These are phyloP conservation scores for Moringa oleifera DNA, from an alignment of 345 rosid species.

Conservation along the genomic window DNA sequence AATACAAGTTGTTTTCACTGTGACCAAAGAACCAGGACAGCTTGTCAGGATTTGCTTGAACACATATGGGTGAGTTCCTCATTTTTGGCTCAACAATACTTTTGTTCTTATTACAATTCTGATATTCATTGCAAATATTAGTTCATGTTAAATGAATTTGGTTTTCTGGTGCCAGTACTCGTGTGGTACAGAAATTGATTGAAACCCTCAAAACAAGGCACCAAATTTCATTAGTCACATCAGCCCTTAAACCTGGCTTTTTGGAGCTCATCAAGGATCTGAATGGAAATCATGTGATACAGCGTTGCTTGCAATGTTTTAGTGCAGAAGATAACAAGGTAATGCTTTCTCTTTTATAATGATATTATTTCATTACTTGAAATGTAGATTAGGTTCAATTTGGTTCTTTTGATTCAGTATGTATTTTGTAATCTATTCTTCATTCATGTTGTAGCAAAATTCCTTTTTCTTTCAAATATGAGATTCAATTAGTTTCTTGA, in stretches of 20 bases:
- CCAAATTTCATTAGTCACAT: constrained; percentile 41
- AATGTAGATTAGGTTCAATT: no score
- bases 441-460: no score
- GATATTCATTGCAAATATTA: neutral
- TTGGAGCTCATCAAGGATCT: constrained; percentile 60
- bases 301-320: constrained; percentile 61
- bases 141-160: constrained; percentile 8
- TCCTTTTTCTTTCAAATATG: constrained; percentile 5
- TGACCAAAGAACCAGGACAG: constrained; percentile 33
- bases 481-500: neutral
- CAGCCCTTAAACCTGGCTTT: constrained; percentile 56
- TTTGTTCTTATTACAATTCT: no score
- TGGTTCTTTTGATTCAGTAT: no score
- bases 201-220: constrained; percentile 55
- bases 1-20: constrained; percentile 29
- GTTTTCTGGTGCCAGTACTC: constrained; percentile 39
- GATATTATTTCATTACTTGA: no score
- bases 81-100: neutral
- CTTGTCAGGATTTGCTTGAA: constrained; percentile 44
- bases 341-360: constrained; percentile 5
- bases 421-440: no score
- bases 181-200: constrained; percentile 74
- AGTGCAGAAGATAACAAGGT: constrained; percentile 56
- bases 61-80: constrained; percentile 46
- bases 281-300: constrained; percentile 79